Evolutionary conservation across 116 monocot species (phyloP), one percentile per base, ranked within the genome.

Genomic region (Iris pallida): DNA sequence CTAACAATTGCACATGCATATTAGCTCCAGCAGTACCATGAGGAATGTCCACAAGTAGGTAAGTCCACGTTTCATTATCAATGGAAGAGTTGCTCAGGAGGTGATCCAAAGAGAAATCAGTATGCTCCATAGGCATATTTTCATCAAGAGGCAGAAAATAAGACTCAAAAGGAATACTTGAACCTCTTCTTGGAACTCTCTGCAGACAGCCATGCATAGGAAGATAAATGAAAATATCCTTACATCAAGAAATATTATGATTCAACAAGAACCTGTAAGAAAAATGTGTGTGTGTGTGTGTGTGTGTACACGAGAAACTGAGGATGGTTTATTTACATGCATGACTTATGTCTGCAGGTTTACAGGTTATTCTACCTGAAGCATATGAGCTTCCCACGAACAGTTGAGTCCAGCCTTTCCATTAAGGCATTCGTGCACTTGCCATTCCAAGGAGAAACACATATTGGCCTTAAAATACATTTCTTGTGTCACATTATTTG

Each of bases 351-450:
- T 63, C 64, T 44, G 42, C 64, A 45, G 10, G 9, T 41, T 11
- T 61, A 52, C 30, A 71, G 6, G 12, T 43, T 47, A 8, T 53
- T 15, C 4, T 73, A 92, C 96, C 92, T 92, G 84, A 77, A 92
- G 87, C 30, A 68, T n/a, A 58, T 89, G 59, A 2, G 70, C 63
- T 56, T 87, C 69, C 79, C 80, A 82, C 44, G 90, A 71, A 74
- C 96, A 96, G 78, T 89, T 92, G 30, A 57, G 51, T 56, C 92
- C 96, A 63, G 71, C 67, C 68, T 87, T 92, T 69, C 92, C 89
- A 76, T 57, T 49, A 63, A 61, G 19, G 71, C 96, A 96, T 73
- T 77, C 73, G 61, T 74, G 68, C 18, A 92, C 69, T 68, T 81
- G 68, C 92, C 87, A 96, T 46, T 76, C 68, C 59, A 89, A 72